Conservation (phyloP, 352 stramenopile species). For the Thalassiosira sp. region DNA sequence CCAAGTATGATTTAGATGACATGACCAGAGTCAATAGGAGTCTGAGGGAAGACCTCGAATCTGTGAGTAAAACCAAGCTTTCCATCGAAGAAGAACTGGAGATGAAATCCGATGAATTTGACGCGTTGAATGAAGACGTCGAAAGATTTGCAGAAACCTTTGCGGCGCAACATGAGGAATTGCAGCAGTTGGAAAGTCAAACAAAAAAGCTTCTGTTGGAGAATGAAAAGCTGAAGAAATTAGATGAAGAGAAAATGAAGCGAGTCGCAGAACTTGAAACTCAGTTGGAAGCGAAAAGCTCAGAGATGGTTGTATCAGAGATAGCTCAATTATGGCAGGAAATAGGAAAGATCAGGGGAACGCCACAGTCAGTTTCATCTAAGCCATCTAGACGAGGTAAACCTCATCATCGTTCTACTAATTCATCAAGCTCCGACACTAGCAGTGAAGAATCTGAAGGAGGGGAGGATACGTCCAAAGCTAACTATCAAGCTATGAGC, state of each 20-base stretch:
- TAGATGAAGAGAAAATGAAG: slow-evolving; percentile 21
- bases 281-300: background rate
- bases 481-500: no score
- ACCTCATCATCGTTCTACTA: background rate
- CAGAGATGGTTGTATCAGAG: no score
- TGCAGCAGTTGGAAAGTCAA: slow-evolving; percentile 24
- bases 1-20: slow-evolving; percentile 51
- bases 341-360: background rate
- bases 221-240: slow-evolving; percentile 21
- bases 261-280: slow-evolving; percentile 19
- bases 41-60: slow-evolving; percentile 35
- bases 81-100: slow-evolving; percentile 22
- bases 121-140: slow-evolving; percentile 41
- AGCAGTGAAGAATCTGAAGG: background rate
- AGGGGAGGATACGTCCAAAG: background rate
- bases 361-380: background rate
- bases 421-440: background rate
- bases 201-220: slow-evolving; percentile 29
- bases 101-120: slow-evolving; percentile 29
- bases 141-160: slow-evolving; percentile 50
- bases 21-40: slow-evolving; percentile 41
- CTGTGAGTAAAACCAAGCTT: no score
- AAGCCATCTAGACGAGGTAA: background rate
- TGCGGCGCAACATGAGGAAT: slow-evolving; percentile 30
- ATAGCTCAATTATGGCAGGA: background rate